Base-by-base conservation (phyloP, 2,329 filamentous ascomycete genomes). In the Cladobotryum mycophilum region DNA sequence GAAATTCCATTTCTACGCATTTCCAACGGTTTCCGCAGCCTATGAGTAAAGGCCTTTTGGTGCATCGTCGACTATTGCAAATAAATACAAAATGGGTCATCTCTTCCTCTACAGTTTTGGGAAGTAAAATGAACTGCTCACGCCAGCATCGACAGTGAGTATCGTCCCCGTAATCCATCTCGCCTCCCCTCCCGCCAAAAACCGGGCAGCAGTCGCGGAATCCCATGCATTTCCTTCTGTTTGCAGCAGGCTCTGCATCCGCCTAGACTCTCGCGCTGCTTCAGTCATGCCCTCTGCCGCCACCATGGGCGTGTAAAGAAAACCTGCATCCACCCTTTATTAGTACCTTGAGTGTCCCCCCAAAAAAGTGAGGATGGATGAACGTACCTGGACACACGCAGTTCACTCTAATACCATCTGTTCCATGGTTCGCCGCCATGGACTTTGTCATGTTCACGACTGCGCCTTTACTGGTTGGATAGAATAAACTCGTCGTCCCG, bases 371-470 rank as follows among this genome's bases (percentile, higher is more conserved):
- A 6, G 4, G 4, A 15, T 20, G 5, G 36, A 17, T 20, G 22
- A 15, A 17, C 11, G 52, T 56, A 60, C 71, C 73, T 3, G 74
- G 73, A 53, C 71, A 75, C 0, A 78, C 73, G 18, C 74, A 76
- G 41, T 78, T 78, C 2, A 77, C 74, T 5, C 74, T 63, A 15
- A 78, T 74, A 4, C 70, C 69, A 2, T 74, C 65, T 17, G 57
- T 51, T 4, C 67, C 74, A 55, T 78, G 75, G 33, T 78, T 70
- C 1, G 72, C 71, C 1, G 75, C 75, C 75, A 78, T 78, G 1
- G 74, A 72, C 1, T 73, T 59, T 1, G 75, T 77, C 74, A 78
- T 76, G 20, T 77, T 72, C 3, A 77, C 67, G 1, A 78, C 69
- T 0, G 73, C 73, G 1, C 74, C 73, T 52, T 76, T 76, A 53